Evolutionary conservation across 2,329 filamentous ascomycete genomes (phyloP).

Genomic region (Ophiostoma montium): DNA sequence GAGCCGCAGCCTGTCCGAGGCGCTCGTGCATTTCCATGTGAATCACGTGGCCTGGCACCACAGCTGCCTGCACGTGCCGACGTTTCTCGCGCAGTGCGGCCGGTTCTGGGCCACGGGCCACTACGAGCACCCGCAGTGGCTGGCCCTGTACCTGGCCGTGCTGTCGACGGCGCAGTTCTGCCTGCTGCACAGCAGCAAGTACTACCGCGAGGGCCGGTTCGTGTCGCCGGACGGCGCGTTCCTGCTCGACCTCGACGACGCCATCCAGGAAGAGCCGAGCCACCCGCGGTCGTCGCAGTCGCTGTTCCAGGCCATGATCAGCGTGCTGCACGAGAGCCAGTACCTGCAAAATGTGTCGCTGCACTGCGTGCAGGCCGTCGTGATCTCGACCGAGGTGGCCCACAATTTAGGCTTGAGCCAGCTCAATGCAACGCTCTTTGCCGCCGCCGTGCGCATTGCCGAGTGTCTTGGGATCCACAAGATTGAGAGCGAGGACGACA

Average conservation of each 20-base stretch:
- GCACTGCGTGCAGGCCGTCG: constrained; percentile 23
- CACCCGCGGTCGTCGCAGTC: constrained; percentile 9
- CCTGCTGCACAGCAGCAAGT: constrained; percentile 14
- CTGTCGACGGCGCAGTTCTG: constrained; percentile 14
- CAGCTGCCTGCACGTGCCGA: constrained; percentile 32
- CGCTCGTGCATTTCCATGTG: constrained; percentile 17
- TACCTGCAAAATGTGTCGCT: constrained; percentile 19
- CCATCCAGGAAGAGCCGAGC: constrained; percentile 1
- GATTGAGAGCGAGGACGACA: constrained; percentile 7
- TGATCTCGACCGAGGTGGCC: constrained; percentile 23
- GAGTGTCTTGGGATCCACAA: constrained; percentile 15
- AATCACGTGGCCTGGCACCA: constrained; percentile 18
- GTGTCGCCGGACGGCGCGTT: constrained; percentile 1
- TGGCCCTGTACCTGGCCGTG: constrained; percentile 17
- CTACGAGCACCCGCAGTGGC: constrained; percentile 16
- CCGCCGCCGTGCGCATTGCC: constrained; percentile 22
- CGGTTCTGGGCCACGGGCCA: constrained; percentile 25
- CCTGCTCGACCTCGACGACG: constrained; percentile 1
- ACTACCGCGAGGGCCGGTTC: background rate
- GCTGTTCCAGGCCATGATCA: constrained; percentile 20
- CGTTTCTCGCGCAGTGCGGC: constrained; percentile 37
- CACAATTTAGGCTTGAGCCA: constrained; percentile 24
- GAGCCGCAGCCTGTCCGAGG: constrained; percentile 8
- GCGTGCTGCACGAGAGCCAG: constrained; percentile 19
- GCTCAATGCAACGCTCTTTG: constrained; percentile 19